A percentile compares a stretch with the other conserved stretches of the same genome.
phyloP scores from a whole-genome alignment of 2,329 filamentous ascomycete genomes.

The Fusarium nematophilum region DNA sequence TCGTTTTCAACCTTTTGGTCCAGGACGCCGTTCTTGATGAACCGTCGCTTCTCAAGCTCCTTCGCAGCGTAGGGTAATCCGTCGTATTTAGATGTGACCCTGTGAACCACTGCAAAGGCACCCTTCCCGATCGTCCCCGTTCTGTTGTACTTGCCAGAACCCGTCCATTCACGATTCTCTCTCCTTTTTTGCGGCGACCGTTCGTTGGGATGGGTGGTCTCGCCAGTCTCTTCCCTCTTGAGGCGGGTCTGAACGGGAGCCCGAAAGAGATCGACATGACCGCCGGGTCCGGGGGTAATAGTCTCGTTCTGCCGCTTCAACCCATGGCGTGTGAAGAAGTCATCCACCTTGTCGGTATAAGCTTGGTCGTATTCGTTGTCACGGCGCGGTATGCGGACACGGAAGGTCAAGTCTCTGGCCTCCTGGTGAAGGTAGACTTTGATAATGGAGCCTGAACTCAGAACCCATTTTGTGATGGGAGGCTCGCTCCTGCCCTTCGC shows the following conservation, averaged over 20 bases:
- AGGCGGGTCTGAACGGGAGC: conserved; percentile 36
- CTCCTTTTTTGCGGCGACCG: conserved; percentile 39
- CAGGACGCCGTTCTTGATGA: conserved; percentile 90
- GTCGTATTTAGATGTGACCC: conserved; percentile 85
- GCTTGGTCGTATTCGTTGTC: conserved; percentile 73
- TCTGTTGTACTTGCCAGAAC: conserved; percentile 86
- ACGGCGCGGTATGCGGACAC: conserved; percentile 84
- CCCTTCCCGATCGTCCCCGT: conserved; percentile 87
- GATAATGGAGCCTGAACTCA: conserved; percentile 79
- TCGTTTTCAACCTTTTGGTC: conserved; percentile 96
- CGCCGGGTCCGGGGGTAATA: conserved; percentile 60
- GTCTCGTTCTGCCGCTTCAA: conserved; percentile 54
- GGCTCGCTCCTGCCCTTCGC: conserved; percentile 49
- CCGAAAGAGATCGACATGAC: conserved; percentile 56
- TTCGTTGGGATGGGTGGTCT: conserved; percentile 22
- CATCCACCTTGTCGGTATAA: conserved; percentile 76
- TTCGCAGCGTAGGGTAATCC: conserved; percentile 90
- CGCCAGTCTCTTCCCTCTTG: conserved; percentile 35
- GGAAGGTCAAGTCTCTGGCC: conserved; percentile 76
- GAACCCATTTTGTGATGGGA: conserved; percentile 64
- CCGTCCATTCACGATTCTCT: conserved; percentile 77
- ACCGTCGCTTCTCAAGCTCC: conserved; percentile 91
- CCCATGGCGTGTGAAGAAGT: conserved; percentile 66
- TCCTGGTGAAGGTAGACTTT: conserved; percentile 70
- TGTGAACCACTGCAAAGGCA: conserved; percentile 94